These are phyloP conservation scores for Pseudoperonospora humuli DNA, from an alignment of 352 stramenopile species.

Conservation along the genomic window DNA sequence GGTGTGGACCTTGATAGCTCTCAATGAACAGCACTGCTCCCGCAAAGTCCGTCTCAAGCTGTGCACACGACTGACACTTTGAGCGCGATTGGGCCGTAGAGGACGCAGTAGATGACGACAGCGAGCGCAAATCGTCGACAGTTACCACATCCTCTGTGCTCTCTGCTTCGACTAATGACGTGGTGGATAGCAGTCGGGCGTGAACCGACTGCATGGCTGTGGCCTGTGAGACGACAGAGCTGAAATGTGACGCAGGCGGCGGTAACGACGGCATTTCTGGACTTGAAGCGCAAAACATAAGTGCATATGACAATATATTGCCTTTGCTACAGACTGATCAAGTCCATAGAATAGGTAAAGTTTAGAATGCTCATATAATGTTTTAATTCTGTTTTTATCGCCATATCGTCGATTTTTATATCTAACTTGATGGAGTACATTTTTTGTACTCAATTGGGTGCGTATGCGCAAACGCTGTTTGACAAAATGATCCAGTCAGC, in stretches of 20 bases:
- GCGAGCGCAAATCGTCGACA: slow-evolving; percentile 21
- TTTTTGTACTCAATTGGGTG: no score
- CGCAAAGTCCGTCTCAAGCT: slow-evolving; percentile 67
- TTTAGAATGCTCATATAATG: no score
- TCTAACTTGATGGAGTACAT: no score
- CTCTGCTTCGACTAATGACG: slow-evolving; percentile 17
- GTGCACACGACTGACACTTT: slow-evolving; percentile 39
- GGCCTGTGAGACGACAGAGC: slow-evolving; percentile 37
- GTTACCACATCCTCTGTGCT: slow-evolving; percentile 38
- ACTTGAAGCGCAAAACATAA: background rate
- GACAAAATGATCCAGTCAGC: no score
- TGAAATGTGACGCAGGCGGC: slow-evolving; percentile 28
- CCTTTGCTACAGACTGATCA: no score
- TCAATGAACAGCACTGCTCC: slow-evolving; percentile 73
- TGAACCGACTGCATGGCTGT: slow-evolving; percentile 33
- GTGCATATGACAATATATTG: no score
- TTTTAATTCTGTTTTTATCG: no score
- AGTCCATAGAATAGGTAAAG: no score
- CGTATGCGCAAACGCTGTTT: no score
- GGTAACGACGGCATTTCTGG: slow-evolving; percentile 34
- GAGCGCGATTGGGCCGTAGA: slow-evolving; percentile 22
- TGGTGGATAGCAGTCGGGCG: slow-evolving; percentile 33
- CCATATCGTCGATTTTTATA: no score
- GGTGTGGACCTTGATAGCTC: slow-evolving; percentile 70
- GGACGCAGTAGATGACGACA: slow-evolving; percentile 23